A percentile compares a stretch with the other conserved stretches of the same genome.
These are phyloP conservation scores for Pinguiococcus pyrenoidosus DNA, from an alignment of 108 stramenopile species.

Conservation along the genomic window DNA sequence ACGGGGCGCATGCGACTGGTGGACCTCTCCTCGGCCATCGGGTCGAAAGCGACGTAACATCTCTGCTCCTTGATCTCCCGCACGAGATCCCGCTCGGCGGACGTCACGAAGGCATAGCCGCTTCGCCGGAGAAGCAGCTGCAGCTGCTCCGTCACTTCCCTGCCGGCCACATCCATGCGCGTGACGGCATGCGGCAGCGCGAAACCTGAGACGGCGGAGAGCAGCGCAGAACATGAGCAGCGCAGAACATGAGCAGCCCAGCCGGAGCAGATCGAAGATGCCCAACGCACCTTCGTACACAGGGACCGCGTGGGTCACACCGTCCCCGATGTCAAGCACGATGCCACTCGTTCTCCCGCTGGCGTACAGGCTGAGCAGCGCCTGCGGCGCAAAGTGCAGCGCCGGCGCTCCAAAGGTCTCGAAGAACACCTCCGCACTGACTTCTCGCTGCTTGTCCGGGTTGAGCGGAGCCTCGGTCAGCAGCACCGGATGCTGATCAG, in stretches of 20 bases:
- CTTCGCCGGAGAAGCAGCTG: conserved; percentile 65
- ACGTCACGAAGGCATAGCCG: conserved; percentile 73
- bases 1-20: conserved; percentile 10
- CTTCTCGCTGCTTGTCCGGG: conserved; percentile 69
- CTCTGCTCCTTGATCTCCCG: conserved; percentile 79
- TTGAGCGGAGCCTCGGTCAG: conserved; percentile 90
- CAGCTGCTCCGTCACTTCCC: conserved; percentile 81
- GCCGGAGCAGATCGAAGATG: too few relatives aligned
- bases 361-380: conserved; percentile 81
- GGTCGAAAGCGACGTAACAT: conserved; percentile 64
- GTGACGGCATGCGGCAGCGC: conserved; percentile 82
- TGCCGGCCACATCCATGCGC: conserved; percentile 78
- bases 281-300: conserved; percentile 98
- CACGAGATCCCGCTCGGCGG: conserved; percentile 75
- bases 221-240: too few relatives aligned
- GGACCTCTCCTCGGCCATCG: conserved; percentile 29
- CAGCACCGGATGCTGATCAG: conserved; percentile 84
- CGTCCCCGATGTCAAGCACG: conserved; percentile 93
- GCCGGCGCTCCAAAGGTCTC: conserved; percentile 83
- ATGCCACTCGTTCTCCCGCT: conserved; percentile 90
- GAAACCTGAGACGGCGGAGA: too few relatives aligned
- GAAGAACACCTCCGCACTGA: conserved; percentile 79
- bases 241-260: too few relatives aligned
- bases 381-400: conserved; percentile 59
- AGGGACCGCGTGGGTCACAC: conserved; percentile 85